Base-by-base conservation (phyloP, 352 stramenopile genomes). In the Pythium periplocum region DNA sequence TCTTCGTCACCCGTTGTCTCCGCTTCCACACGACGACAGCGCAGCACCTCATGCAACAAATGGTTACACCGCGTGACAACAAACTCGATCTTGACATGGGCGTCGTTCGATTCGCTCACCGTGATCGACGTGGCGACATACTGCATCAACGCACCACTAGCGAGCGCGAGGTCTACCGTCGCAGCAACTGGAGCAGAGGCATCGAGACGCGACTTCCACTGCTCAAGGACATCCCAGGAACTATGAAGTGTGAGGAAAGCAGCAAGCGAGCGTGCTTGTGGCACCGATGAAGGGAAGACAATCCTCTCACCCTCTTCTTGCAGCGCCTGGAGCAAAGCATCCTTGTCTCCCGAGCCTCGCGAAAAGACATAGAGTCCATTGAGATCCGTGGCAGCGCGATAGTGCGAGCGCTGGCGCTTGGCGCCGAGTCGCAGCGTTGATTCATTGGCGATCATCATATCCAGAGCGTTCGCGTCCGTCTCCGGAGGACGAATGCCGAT, bases 221-320 rank as follows among this genome's bases (percentile, higher is more conserved):
- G 62, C 10, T 59, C 59, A 1, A 90, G 59, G 4, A 72, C 57
- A 36, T 83, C 69, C 73, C 77, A 88, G 40, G 64, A 80, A 35
- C 68, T 75, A 55, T 88, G 69, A 4, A 66, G 57, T 41, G 74
- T 59, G 48, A 73, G 81, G 17, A 26, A 26, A 26, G 17, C 17
- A 26, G 17, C 17, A 26, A 26, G 17, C 17, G 17, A 26, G 17
- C 17, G 17, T 26, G 17, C 17, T 26, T 26, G 17, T 26, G 17
- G 17, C 0, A 26, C 17, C 0, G 17, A 26, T 26, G 17, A 26
- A 26, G 17, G 17, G 17, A 26, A 26, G 17, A 26, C 17, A 26
- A 26, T 26, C 17, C 17, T 26, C 17, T 26, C 17, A 26, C 17
- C 17, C 17, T 26, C 17, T 26, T 26, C 17, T 26, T 26, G 17